These are phyloP conservation scores for Dryas integrifolia DNA, from an alignment of 331 rosid species.

Conservation along the genomic window DNA sequence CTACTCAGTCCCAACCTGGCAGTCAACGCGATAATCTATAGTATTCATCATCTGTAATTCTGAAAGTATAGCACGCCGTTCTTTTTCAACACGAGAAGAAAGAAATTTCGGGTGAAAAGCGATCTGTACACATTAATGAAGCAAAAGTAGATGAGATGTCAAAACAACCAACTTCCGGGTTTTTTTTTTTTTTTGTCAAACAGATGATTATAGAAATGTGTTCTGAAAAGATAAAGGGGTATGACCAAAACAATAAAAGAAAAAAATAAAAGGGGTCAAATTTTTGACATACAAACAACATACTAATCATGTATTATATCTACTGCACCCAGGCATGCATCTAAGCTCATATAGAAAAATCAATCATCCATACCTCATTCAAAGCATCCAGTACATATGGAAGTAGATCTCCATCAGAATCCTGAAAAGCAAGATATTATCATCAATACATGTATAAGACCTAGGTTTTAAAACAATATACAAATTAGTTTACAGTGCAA, in stretches of 20 bases:
- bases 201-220: not conserved
- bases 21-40: constrained; percentile 95
- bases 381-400: constrained; percentile 91
- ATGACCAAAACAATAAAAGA: not conserved
- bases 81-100: constrained; percentile 94
- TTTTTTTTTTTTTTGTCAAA: not conserved
- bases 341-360: constrained; percentile 17
- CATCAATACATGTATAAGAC: constrained; percentile 22
- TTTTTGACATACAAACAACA: not conserved
- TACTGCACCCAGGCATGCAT: not conserved
- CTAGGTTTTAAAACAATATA: constrained; percentile 10
- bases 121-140: constrained; percentile 54
- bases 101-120: constrained; percentile 97
- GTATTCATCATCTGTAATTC: constrained; percentile 99
- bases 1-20: constrained; percentile 63
- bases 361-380: constrained; percentile 68
- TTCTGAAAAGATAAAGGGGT: not conserved
- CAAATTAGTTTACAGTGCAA: not conserved
- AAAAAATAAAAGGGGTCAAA: not conserved
- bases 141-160: constrained; percentile 21
- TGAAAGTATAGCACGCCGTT: constrained; percentile 94
- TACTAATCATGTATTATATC: not conserved
- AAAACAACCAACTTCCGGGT: constrained; percentile 21
- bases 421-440: constrained; percentile 53
- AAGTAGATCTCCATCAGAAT: constrained; percentile 90